Percentiles rank a stretch among this genome's conserved stretches.
Evolutionary conservation across 1,284 basidiomycete genomes (phyloP).

Genomic region (Tetrapyrgos nigripes): DNA sequence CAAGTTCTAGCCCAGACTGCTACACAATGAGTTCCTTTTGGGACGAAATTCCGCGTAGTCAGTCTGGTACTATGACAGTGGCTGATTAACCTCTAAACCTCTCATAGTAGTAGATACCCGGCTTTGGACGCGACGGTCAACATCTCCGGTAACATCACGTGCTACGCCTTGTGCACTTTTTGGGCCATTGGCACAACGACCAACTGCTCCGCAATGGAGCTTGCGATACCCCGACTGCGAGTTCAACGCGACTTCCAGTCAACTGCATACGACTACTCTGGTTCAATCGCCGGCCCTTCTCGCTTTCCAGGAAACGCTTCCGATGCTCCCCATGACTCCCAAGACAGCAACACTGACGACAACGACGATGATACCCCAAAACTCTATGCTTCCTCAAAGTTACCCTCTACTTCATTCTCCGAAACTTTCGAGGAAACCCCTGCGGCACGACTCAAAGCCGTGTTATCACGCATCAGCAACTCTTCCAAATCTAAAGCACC

Average conservation of each 20-base stretch:
- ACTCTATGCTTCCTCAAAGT: slow-evolving; percentile 37
- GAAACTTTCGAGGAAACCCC: slow-evolving; percentile 44
- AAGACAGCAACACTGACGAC: slow-evolving; percentile 48
- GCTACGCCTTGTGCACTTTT: too few relatives aligned
- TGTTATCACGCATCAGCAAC: slow-evolving; percentile 51
- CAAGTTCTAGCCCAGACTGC: too few relatives aligned
- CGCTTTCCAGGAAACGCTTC: slow-evolving; percentile 40
- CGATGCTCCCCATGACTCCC: slow-evolving; percentile 40
- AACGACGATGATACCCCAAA: slow-evolving; percentile 57
- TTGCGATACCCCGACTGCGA: slow-evolving; percentile 53
- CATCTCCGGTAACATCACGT: too few relatives aligned
- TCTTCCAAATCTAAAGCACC: slow-evolving; percentile 37
- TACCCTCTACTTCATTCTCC: background rate
- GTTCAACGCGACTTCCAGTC: slow-evolving; percentile 44
- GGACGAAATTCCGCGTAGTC: too few relatives aligned
- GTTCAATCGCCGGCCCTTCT: slow-evolving; percentile 47
- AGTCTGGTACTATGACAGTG: too few relatives aligned
- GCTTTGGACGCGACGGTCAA: too few relatives aligned
- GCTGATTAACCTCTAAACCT: too few relatives aligned
- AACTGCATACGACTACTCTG: slow-evolving; percentile 31
- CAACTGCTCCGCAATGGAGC: too few relatives aligned
- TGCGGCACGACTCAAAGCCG: slow-evolving; percentile 55
- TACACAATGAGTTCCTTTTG: too few relatives aligned
- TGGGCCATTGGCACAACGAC: too few relatives aligned
- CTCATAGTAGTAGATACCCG: too few relatives aligned